A percentile compares a stretch with the other conserved stretches of the same genome.
phyloP scores from a whole-genome alignment of 2,329 filamentous ascomycete genomes.

The Xylariaceae sp. region DNA sequence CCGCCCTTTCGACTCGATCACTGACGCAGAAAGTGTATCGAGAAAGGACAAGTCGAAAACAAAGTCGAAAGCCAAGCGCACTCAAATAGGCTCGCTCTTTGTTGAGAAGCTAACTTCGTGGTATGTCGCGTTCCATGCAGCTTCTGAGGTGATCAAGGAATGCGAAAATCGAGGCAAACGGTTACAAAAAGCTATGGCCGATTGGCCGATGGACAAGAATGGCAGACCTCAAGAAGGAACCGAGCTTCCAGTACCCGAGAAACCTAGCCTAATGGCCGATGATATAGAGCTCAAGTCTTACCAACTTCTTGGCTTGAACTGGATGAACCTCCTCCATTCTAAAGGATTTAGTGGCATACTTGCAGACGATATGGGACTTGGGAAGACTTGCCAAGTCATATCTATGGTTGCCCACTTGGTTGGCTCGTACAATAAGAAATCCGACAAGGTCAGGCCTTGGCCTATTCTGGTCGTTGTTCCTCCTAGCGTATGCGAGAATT shows the following conservation, averaged over 20 bases:
- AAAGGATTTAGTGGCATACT: conserved; percentile 85
- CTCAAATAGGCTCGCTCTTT: conserved; percentile 40
- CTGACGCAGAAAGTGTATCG: conserved; percentile 70
- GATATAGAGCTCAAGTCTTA: conserved; percentile 87
- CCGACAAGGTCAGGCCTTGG: conserved; percentile 54
- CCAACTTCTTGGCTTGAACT: conserved; percentile 92
- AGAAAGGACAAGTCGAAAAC: conserved; percentile 34
- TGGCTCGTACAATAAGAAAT: conserved; percentile 58
- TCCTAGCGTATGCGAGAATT: conserved; percentile 93
- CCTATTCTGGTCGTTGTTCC: conserved; percentile 87
- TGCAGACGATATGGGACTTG: conserved; percentile 95
- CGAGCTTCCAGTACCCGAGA: conserved; percentile 56
- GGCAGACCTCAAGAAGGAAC: conserved; percentile 44
- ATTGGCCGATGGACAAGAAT: conserved; percentile 41
- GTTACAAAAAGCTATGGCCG: conserved; percentile 37
- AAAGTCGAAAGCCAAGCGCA: conserved; percentile 43
- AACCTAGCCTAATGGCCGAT: conserved; percentile 79
- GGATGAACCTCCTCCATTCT: conserved; percentile 84
- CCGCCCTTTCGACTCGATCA: conserved; percentile 49
- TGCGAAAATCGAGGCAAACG: conserved; percentile 55
- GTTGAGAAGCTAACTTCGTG: conserved; percentile 51
- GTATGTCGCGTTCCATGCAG: conserved; percentile 52
- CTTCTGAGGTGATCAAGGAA: conserved; percentile 45
- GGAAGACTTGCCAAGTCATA: conserved; percentile 97
- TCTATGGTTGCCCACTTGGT: conserved; percentile 85